phyloP scores from a whole-genome alignment of 2,329 filamentous ascomycete species.

The Cytospora leucostoma region DNA sequence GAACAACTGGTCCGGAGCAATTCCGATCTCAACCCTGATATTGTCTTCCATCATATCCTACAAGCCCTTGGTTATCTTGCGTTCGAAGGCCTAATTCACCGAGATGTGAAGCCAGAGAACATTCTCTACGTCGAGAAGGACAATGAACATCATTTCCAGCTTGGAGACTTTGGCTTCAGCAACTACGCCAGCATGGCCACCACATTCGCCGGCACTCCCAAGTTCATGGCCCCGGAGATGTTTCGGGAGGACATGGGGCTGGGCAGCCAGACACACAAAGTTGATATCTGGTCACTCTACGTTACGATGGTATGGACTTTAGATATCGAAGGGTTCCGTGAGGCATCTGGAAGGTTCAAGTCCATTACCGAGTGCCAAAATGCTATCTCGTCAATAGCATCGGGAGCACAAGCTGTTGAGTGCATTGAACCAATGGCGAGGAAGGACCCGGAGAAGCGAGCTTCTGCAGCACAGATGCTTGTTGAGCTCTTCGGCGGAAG shows the following conservation, averaged over 20 bases:
- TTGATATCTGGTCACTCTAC: constrained; percentile 30
- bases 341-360: neutral
- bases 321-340: constrained; percentile 1
- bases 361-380: neutral
- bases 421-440: constrained; percentile 28
- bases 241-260: neutral
- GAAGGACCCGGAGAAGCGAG: constrained; percentile 29
- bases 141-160: constrained; percentile 27
- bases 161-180: constrained; percentile 30
- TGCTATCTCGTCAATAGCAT: neutral
- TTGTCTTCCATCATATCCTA: constrained; percentile 6
- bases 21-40: neutral
- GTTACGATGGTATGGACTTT: constrained; percentile 21
- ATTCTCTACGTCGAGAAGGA: neutral
- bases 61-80: constrained; percentile 11
- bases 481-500: constrained; percentile 7
- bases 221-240: constrained; percentile 26
- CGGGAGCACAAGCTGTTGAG: neutral
- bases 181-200: neutral
- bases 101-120: constrained; percentile 17
- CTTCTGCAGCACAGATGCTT: constrained; percentile 36
- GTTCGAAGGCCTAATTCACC: neutral
- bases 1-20: neutral
- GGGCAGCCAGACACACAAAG: constrained; percentile 24
- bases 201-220: constrained; percentile 12